Percentiles rank a stretch among this genome's conserved stretches.
Conservation (phyloP, 192 early-diverging fungal genomes). For the Cetraspora pellucida region DNA sequence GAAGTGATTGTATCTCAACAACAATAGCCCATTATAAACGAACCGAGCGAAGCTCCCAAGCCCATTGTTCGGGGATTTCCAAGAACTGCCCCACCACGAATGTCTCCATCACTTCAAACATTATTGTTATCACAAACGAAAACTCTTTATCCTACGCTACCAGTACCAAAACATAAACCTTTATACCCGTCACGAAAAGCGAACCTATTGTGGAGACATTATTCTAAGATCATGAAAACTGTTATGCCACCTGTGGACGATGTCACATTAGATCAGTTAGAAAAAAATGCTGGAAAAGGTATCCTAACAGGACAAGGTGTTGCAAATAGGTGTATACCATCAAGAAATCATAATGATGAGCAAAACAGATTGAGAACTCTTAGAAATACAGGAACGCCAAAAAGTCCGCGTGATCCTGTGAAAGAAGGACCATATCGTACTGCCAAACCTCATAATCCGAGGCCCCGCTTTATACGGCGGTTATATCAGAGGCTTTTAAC, state of each 20-base stretch:
- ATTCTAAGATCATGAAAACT: conserved; percentile 18
- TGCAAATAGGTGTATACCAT: neutral
- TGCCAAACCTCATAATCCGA: conserved; percentile 22
- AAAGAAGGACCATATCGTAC: conserved; percentile 19
- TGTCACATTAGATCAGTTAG: neutral
- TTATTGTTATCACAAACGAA: conserved; percentile 19
- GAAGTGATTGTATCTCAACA: neutral
- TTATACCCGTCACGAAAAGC: conserved; percentile 21
- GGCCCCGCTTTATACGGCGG: conserved; percentile 24
- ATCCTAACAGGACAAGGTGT: neutral
- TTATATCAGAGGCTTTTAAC: conserved; percentile 20
- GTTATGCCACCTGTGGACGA: conserved; percentile 18
- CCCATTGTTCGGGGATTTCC: conserved; percentile 7
- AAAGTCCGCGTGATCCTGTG: neutral
- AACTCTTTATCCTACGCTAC: conserved; percentile 12
- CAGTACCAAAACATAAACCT: conserved; percentile 26
- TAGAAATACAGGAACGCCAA: neutral
- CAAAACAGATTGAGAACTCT: neutral
- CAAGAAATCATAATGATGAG: neutral
- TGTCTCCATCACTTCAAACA: conserved; percentile 13
- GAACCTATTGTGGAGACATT: conserved; percentile 28
- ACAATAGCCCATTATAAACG: conserved; percentile 7
- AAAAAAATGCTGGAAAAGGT: conserved; percentile 27
- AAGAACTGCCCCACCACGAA: conserved; percentile 22
- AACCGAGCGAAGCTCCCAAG: neutral